Percentiles rank a stretch among this genome's conserved stretches.
Conservation (phyloP, 768 basidiomycete genomes). For the Boletus tomentosulus region DNA sequence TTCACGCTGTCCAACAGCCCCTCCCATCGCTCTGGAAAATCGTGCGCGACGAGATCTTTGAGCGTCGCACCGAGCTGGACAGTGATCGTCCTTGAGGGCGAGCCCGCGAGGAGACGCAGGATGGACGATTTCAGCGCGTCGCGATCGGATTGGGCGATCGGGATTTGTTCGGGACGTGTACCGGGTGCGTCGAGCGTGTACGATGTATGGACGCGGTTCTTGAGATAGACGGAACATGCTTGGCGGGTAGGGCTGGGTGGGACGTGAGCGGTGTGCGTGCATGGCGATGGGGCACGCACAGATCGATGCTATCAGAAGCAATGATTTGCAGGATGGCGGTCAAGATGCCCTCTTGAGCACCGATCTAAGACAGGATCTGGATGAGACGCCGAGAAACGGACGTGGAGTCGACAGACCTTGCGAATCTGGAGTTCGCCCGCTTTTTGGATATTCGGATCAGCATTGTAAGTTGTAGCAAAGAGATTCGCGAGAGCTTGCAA, state of each 20-base stretch:
- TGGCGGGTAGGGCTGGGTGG: slow-evolving; percentile 68
- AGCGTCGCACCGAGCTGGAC: slow-evolving; percentile 72
- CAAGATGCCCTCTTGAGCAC: slow-evolving; percentile 76
- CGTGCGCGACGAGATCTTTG: slow-evolving; percentile 68
- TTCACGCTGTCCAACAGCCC: slow-evolving; percentile 64
- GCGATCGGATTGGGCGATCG: slow-evolving; percentile 66
- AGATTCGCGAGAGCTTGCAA: slow-evolving; percentile 71
- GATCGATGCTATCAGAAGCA: slow-evolving; percentile 68
- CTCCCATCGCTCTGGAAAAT: slow-evolving; percentile 79
- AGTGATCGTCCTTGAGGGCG: slow-evolving; percentile 63
- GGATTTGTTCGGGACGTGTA: slow-evolving; percentile 54
- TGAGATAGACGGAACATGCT: slow-evolving; percentile 83
- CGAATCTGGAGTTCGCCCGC: slow-evolving; percentile 84
- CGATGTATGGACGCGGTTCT: slow-evolving; percentile 75
- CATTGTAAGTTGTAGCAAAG: slow-evolving; percentile 74
- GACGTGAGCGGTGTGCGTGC: slow-evolving; percentile 7
- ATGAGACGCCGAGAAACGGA: not conserved
- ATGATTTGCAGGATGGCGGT: slow-evolving; percentile 85
- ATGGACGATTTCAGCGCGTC: slow-evolving; percentile 66
- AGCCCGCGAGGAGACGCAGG: slow-evolving; percentile 64
- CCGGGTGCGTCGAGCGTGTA: slow-evolving; percentile 48
- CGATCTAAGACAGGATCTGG: slow-evolving; percentile 46
- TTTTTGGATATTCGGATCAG: slow-evolving; percentile 85
- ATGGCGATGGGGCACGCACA: slow-evolving; percentile 53
- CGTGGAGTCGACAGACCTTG: slow-evolving; percentile 46